Percentiles rank a stretch among this genome's conserved stretches.
Conservation (phyloP, 345 rosid species). For the Excoecaria agallocha region DNA sequence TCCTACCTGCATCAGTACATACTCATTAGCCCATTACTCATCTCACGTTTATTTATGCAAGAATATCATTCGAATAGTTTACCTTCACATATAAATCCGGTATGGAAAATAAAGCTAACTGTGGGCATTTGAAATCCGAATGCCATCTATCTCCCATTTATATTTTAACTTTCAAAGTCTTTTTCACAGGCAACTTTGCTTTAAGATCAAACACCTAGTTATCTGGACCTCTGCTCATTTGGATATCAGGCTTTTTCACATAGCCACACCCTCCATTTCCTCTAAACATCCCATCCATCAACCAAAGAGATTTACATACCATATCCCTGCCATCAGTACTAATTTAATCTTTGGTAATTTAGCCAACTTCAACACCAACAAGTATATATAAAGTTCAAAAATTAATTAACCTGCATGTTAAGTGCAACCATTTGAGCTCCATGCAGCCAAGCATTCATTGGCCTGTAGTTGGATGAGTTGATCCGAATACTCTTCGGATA, state of each 20-base stretch:
- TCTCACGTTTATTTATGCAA: no score
- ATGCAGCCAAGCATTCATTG: constrained; percentile 38
- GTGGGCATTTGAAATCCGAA: constrained; percentile 20
- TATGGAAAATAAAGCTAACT: constrained; percentile 21
- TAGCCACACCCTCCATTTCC: constrained; percentile 30
- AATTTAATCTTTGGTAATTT: background rate
- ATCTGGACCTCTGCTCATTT: constrained; percentile 12
- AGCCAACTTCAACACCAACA: no score
- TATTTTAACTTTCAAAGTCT: constrained; percentile 27
- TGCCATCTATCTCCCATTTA: constrained; percentile 29
- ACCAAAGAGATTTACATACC: constrained; percentile 30
- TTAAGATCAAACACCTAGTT: constrained; percentile 24
- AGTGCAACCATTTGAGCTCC: constrained; percentile 38
- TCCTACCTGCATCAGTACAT: constrained; percentile 13
- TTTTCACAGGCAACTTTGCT: constrained; percentile 16
- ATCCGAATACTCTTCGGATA: constrained; percentile 60
- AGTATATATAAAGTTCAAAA: background rate
- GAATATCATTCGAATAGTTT: background rate
- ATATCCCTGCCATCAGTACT: constrained; percentile 21
- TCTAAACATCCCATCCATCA: constrained; percentile 34
- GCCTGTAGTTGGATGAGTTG: constrained; percentile 59
- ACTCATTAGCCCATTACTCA: no score
- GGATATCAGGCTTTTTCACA: constrained; percentile 27
- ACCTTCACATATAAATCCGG: constrained; percentile 31
- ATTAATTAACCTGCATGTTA: constrained; percentile 27